Conservation (phyloP, 768 basidiomycete species). For the Suillus weaverae region DNA sequence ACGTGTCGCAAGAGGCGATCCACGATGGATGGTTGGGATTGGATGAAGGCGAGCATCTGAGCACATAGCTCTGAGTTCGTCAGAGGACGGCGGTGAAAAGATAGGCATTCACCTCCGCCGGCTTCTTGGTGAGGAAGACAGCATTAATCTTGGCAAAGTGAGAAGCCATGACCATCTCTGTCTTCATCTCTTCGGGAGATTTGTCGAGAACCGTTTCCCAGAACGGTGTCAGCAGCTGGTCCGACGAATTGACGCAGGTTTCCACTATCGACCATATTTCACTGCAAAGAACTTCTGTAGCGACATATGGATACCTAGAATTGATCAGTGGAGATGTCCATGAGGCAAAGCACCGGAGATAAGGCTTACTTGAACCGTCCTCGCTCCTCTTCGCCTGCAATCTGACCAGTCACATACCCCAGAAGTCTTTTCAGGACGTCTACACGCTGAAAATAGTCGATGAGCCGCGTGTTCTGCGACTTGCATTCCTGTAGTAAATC, state of each 20-base stretch:
- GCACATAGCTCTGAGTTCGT: conserved; percentile 17
- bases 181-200: conserved; percentile 84
- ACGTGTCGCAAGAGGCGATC: conserved; percentile 83
- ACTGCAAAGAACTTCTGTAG: conserved; percentile 93
- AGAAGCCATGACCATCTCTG: conserved; percentile 81
- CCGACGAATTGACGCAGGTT: conserved; percentile 72
- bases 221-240: conserved; percentile 79
- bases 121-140: conserved; percentile 84
- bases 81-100: conserved; percentile 21
- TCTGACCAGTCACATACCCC: conserved; percentile 84
- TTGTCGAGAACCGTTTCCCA: conserved; percentile 88
- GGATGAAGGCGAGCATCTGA: conserved; percentile 93
- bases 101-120: conserved; percentile 68
- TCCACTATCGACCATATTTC: conserved; percentile 96
- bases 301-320: conserved; percentile 84
- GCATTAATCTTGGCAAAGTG: conserved; percentile 96
- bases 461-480: conserved; percentile 85
- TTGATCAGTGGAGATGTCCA: conserved; percentile 6
- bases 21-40: conserved; percentile 76
- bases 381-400: conserved; percentile 77
- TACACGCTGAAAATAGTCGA: conserved; percentile 81
- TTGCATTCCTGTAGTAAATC: conserved; percentile 96
- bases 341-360: conserved; percentile 4
- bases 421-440: conserved; percentile 80
- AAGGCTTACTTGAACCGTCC: conserved; percentile 71